These are phyloP conservation scores for Paspalum vaginatum DNA, from an alignment of 176 grass and related monocot genomes.

Conservation along the genomic window DNA sequence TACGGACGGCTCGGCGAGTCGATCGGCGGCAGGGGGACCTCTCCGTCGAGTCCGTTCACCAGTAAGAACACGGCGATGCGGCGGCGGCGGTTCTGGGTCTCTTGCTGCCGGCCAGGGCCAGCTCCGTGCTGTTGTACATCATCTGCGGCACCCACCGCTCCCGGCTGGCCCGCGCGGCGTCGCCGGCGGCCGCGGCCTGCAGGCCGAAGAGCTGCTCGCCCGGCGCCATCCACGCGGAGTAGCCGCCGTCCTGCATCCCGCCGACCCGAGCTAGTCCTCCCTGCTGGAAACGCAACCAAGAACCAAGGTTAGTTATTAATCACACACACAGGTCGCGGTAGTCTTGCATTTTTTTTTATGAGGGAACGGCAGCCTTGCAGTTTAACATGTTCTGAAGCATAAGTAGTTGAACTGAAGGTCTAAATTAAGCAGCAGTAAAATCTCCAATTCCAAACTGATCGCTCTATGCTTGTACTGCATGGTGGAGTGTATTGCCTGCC, in stretches of 20 bases:
- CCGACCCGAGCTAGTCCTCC: constrained; percentile 28
- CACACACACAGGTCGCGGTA: too few species aligned
- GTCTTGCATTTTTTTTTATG: too few species aligned
- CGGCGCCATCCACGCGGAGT: constrained; percentile 51
- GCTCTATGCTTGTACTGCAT: too few species aligned
- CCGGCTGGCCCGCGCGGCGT: not conserved
- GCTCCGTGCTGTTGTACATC: constrained; percentile 34
- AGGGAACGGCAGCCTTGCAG: too few species aligned
- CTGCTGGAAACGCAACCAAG: constrained; percentile 31
- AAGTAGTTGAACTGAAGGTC: too few species aligned
- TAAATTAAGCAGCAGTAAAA: too few species aligned
- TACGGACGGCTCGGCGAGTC: not conserved
- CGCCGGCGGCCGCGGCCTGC: constrained; percentile 3
- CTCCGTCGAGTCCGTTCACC: constrained; percentile 35
- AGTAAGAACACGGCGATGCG: not conserved
- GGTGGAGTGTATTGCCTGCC: too few species aligned
- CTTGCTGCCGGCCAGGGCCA: constrained; percentile 12
- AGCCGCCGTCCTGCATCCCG: constrained; percentile 15
- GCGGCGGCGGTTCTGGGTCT: constrained; percentile 42
- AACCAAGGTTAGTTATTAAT: constrained; percentile 19
- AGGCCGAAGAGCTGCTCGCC: constrained; percentile 50
- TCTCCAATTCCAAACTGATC: too few species aligned
- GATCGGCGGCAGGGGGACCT: not conserved
- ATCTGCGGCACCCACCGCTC: constrained; percentile 64
- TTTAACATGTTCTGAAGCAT: too few species aligned